phyloP scores from a whole-genome alignment of 2,329 filamentous ascomycete genomes.

The Aspergillus niger region DNA sequence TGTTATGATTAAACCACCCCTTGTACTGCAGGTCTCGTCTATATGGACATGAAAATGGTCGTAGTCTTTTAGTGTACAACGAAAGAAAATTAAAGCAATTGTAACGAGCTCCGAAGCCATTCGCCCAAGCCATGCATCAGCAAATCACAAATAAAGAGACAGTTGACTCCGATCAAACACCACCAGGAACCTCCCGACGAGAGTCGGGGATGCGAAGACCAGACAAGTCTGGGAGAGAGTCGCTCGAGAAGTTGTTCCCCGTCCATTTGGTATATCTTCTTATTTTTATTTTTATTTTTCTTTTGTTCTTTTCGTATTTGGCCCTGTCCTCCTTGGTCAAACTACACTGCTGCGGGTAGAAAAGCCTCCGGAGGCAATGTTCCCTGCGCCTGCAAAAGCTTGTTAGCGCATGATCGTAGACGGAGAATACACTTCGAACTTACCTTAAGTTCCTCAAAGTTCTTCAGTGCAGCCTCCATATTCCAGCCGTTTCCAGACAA shows the following conservation, averaged over 20 bases:
- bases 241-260: neutral
- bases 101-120: constrained; percentile 25
- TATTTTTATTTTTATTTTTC: neutral
- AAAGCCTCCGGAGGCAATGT: constrained; percentile 56
- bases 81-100: constrained; percentile 19
- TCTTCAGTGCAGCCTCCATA: constrained; percentile 69
- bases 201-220: neutral
- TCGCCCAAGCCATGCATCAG: constrained; percentile 39
- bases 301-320: neutral
- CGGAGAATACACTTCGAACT: constrained; percentile 23
- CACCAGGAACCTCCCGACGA: constrained; percentile 1
- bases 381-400: constrained; percentile 32
- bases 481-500: constrained; percentile 79
- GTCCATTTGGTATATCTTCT: neutral
- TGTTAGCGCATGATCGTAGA: constrained; percentile 24
- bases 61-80: constrained; percentile 20
- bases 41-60: constrained; percentile 26
- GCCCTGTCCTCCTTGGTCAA: neutral
- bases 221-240: neutral
- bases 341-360: constrained; percentile 22
- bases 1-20: neutral
- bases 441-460: constrained; percentile 77
- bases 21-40: constrained; percentile 8
- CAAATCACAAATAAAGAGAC: constrained; percentile 15
- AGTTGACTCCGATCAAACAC: constrained; percentile 11